These are phyloP conservation scores for Hypoxylon fuscum DNA, from an alignment of 495 filamentous ascomycete genomes.

Conservation along the genomic window DNA sequence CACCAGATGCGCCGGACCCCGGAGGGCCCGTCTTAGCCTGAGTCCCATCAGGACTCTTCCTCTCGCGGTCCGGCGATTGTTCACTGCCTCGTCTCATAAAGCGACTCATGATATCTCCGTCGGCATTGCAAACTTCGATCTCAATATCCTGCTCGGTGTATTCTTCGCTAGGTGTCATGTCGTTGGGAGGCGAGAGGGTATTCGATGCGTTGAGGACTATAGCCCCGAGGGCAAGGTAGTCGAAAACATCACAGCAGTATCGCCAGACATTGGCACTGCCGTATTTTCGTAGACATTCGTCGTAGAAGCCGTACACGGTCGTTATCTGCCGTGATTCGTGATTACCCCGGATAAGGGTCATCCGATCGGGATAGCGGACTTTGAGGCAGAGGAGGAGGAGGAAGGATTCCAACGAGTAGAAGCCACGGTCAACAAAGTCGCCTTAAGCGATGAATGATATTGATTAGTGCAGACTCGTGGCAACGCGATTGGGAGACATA, in stretches of 20 bases:
- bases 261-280: conserved; percentile 97
- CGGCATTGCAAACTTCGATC: conserved; percentile 88
- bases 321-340: conserved; percentile 98
- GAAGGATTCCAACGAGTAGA: conserved; percentile 97
- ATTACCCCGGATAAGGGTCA: conserved; percentile 95
- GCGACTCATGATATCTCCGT: conserved; percentile 77
- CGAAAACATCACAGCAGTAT: conserved; percentile 98
- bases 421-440: conserved; percentile 97
- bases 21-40: conserved; percentile 71
- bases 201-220: conserved; percentile 90
- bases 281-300: conserved; percentile 97
- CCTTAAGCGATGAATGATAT: conserved; percentile 57
- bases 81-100: conserved; percentile 51
- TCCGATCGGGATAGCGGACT: conserved; percentile 96
- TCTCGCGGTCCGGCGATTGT: conserved; percentile 24
- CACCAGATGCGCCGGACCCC: conserved; percentile 78
- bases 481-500: conserved; percentile 41
- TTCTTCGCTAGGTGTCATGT: conserved; percentile 55
- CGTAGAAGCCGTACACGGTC: conserved; percentile 98
- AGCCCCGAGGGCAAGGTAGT: conserved; percentile 95
- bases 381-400: conserved; percentile 94
- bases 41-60: conserved; percentile 52
- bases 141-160: conserved; percentile 77
- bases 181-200: conserved; percentile 64
- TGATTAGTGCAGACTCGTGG: no score